Base-by-base conservation (phyloP, 768 basidiomycete genomes). In the Boletus reticulatus region DNA sequence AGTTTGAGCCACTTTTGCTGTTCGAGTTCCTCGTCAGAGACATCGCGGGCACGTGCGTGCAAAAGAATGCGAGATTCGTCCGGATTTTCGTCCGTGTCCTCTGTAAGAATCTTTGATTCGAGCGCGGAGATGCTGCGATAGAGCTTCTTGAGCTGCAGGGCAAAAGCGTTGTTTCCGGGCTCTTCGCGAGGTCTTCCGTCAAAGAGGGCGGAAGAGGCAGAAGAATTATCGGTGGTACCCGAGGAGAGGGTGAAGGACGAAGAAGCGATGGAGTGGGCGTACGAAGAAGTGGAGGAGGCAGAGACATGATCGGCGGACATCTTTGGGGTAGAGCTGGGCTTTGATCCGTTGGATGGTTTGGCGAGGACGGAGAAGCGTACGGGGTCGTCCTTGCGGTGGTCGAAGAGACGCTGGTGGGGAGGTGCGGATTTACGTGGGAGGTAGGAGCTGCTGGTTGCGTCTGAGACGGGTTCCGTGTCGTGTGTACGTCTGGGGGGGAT, bases 381-480 rank as follows among this genome's bases (percentile, higher is more conserved):
- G 0, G 97, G 93, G 69, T 98, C 92, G 69, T 98, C 91, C 64
- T 92, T 86, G 38, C 90, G 80, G 56, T 90, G 92, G 67, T 98
- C 94, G 55, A 94, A 95, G 0, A 97, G 82, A 57, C 88, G 89
- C 10, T 77, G 74, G 43, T 78, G 69, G 4, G 77, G 61, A 12
- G 60, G 67, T 12, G 71, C 60, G 34, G 72, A 47, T 27, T 54
- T 59, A 37, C 70, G 63, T 19, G 71, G 71, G 32, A 69, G 57
- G 62, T 82, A 78, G 0, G 85, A 83, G 62, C 75, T 80, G 49
- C 79, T 73, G 7, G 75, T 77, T 20, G 76, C 74, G 52, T 90
- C 89, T 0, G 85, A 85, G 61, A 80, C 80, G 14, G 74, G 59
- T 51, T 91, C 89, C 4, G 84, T 81, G 60, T 93, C 88, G n/a